Percentiles rank a stretch among this genome's conserved stretches.
Evolutionary conservation across 2,329 filamentous ascomycete species (phyloP).

Genomic region (Capronia epimyces): DNA sequence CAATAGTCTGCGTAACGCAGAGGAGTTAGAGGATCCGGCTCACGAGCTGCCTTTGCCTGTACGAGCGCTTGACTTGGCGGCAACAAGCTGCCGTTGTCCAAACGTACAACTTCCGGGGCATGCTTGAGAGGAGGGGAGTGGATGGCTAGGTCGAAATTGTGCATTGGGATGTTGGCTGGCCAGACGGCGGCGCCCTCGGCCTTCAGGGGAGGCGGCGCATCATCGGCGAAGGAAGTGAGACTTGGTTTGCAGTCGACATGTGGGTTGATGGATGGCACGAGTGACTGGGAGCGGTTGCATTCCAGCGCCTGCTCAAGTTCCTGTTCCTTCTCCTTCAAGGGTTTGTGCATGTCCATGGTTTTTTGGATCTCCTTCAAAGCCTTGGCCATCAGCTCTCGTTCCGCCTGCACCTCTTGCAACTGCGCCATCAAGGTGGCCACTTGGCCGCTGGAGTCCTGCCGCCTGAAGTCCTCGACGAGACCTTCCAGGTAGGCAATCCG

Average conservation of each 20-base stretch:
- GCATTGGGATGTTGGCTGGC: not conserved
- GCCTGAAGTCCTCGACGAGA: conserved; percentile 26
- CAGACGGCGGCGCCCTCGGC: not conserved
- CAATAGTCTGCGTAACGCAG: conserved; percentile 14
- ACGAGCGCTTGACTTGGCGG: conserved; percentile 14
- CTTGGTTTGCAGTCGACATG: conserved; percentile 8
- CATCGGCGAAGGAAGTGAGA: conserved; percentile 7
- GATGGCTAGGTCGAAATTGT: conserved; percentile 17
- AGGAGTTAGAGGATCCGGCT: conserved; percentile 8
- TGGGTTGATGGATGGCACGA: not conserved
- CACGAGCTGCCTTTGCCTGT: conserved; percentile 6
- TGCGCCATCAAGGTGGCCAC: conserved; percentile 26
- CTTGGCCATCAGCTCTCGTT: conserved; percentile 25
- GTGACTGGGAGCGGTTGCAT: not conserved
- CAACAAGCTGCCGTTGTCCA: conserved; percentile 7
- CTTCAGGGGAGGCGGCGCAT: conserved; percentile 2
- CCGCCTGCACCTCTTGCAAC: conserved; percentile 24
- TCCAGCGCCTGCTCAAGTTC: conserved; percentile 6
- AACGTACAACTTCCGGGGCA: conserved; percentile 15
- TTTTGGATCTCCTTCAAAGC: conserved; percentile 28
- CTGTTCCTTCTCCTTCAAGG: not conserved
- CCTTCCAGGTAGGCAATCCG: conserved; percentile 29
- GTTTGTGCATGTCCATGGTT: conserved; percentile 19
- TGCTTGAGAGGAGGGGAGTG: conserved; percentile 17
- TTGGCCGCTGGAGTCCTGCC: conserved; percentile 24